Evolutionary conservation across 805 yeast genomes (phyloP), one percentile per base, ranked within the genome.

Genomic region (Clavispora fructus): DNA sequence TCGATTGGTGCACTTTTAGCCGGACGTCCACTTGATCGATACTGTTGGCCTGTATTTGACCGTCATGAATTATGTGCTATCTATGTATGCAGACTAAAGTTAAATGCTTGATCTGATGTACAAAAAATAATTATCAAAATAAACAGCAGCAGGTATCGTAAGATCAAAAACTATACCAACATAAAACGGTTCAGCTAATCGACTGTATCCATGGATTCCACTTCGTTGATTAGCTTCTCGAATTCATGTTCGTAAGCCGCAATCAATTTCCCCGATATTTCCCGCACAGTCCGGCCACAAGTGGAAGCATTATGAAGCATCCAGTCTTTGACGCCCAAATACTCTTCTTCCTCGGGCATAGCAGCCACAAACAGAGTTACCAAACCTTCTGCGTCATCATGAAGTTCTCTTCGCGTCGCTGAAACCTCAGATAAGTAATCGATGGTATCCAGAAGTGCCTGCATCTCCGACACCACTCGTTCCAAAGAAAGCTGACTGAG

Each of bases 291-390:
- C 26, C 62, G 62, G 37, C 74, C 74, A 19, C 85, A 82, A 51
- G 76, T 78, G 11, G 65, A 62, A 0, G 88, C 85, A 54, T 77
- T 75, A 52, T 74, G 69, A 28, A 58, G 57, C 17, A 86, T 64
- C 95, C 95, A 89, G 48, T 85, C 78, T 41, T 74, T 71, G n/a
- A 88, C 76, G 0, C 85, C 78, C 84, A 83, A 80, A 11, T 77
- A 71, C 53, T 86, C 69, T 57, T 86, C 90, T 25, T 77, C 77
- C 28, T 76, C 80, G 0, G 92, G 91, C 79, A 86, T 80, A 38
- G 79, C 80, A 1, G 81, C 73, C 7, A 85, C 79, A 55, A 85
- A 85, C 42, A 71, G 70, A 0, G 87, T 78, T 19, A 86, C 63
- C 27, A 76, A 75, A 1, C 92, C 90, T 47, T 83, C 87, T 35